Base-by-base conservation (phyloP, 2,329 filamentous ascomycete species). In the Graphilbum fragrans region DNA sequence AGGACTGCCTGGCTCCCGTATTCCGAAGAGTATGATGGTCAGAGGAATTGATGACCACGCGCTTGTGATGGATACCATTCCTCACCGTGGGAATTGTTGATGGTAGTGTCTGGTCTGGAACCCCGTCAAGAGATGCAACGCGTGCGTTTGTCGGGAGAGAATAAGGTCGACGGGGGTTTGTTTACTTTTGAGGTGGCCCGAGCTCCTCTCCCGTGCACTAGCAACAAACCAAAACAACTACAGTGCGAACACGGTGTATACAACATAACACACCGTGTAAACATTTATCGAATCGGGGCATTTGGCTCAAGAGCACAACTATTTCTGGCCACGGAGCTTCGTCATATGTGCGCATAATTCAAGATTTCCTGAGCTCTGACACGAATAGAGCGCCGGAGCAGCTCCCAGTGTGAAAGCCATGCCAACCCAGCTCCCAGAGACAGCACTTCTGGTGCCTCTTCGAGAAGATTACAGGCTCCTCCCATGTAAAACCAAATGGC, bases 171-270 rank as follows among this genome's bases (percentile, higher is more conserved):
- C 32, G n/a, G 17, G 29, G 40, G 46, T 46, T 50, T 49, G 45
- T 51, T 53, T 52, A 52, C 50, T 49, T 48, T 49, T 36, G 41
- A 8, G 21, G n/a, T 47, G 47, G 47, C 39, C 47, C 42, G 42
- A 49, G 47, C 47, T 49, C 41, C 44, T 39, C 37, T 22, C 39
- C 41, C 21, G 2, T 25, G 20, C 19, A n/a, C 37, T 29, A 40
- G 37, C 37, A 45, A 45, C 45, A 37, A 22, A 16, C 4, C 23
- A 19, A 14, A 39, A 32, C 25, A 38, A 31, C 8, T 18, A 20
- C 29, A 34, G 17, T 34, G 7, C 32, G n/a, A 31, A 14, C 12
- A 7, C 32, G 19, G 11, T 34, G 14, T 17, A 17, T 7, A 18
- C 32, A 34, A 7, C 12, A 12, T 7, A 8, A 18, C 11, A 17